Evolutionary conservation across 1,284 basidiomycete species (phyloP), one percentile per base, ranked within the genome.

Genomic region (Pseudozyma tsukubaensis): DNA sequence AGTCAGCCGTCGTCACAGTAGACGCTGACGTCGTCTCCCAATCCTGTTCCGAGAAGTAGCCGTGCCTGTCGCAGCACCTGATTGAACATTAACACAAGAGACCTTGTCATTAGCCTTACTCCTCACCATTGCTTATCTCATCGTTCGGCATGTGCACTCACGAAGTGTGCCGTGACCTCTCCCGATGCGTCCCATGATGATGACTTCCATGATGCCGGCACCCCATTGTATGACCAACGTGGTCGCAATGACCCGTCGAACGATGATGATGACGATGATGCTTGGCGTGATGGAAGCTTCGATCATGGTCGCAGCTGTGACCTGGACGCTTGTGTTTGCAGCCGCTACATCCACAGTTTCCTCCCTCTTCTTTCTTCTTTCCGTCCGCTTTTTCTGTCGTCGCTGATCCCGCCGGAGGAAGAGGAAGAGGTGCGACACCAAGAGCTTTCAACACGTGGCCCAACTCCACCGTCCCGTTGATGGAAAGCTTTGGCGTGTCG

Each of bases 1-100:
- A 34, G 10, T 16, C 47, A 35, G 29, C 47, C 7, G 18, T 49
- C 35, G 44, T 45, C 19, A 45, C 44, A 14, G 64, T 67, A 13
- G 64, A 67, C 10, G 57, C 24, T 2, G 63, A 66, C 14, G 43
- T 53, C 11, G 58, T 60, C n/a, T 67, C 64, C 57, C 57, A 60
- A 12, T 67, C 53, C 24, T 58, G 36, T 18, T 53, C 37, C 5
- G 55, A 52, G 9, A 10, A 24, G 35, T 21, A 21, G 34, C 9
- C 21, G 40, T 48, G 32, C 9, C 39, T 48, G 18, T 49, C 49
- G 29, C 34, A 57, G 44, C 54, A 62, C 10, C 47, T 51, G 49
- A n/a, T 47, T 9, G 5, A 21, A n/a, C 32, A 12, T 9, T 11
- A 35, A 19, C 14, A 32, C 7, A 18, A 5, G 0, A 18, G 13